A percentile compares a stretch with the other conserved stretches of the same genome.
These are phyloP conservation scores for Colletotrichum sp. DNA, from an alignment of 2,329 filamentous ascomycete species.

Conservation along the genomic window DNA sequence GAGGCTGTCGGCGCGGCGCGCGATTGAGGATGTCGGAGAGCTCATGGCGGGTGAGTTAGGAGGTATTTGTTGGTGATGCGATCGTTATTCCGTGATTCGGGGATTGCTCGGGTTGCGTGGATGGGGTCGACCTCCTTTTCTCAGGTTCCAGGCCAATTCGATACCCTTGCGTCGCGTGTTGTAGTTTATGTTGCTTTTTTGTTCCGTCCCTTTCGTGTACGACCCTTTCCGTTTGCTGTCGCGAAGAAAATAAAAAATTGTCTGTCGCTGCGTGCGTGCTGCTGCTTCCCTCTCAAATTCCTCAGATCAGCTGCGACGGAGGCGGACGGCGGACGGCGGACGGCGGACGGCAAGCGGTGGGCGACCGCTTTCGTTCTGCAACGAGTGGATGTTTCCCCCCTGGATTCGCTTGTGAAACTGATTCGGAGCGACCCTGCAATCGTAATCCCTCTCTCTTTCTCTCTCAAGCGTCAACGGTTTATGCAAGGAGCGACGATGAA, in stretches of 20 bases:
- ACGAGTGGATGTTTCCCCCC: constrained; percentile 14
- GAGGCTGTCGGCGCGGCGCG: background rate
- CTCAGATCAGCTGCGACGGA: background rate
- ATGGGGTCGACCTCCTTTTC: background rate
- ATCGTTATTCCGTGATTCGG: background rate
- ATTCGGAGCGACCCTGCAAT: constrained; percentile 8
- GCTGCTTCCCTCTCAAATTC: background rate
- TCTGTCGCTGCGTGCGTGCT: background rate
- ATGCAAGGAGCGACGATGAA: constrained; percentile 13
- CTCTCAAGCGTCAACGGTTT: constrained; percentile 1
- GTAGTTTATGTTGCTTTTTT: background rate
- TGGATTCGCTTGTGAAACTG: constrained; percentile 15
- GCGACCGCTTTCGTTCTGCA: background rate
- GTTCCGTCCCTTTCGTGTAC: background rate
- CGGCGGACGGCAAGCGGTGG: background rate
- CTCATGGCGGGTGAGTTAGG: background rate
- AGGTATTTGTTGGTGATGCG: background rate
- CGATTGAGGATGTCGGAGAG: background rate
- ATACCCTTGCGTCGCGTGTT: background rate
- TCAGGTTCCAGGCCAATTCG: background rate
- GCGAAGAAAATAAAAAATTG: background rate
- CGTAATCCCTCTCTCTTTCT: background rate
- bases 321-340: background rate
- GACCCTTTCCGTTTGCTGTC: background rate
- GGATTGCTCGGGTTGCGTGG: background rate